Percentiles rank a stretch among this genome's conserved stretches.
phyloP scores from a whole-genome alignment of 1,139 yeast genomes.

The Suhomyces bokatorum region DNA sequence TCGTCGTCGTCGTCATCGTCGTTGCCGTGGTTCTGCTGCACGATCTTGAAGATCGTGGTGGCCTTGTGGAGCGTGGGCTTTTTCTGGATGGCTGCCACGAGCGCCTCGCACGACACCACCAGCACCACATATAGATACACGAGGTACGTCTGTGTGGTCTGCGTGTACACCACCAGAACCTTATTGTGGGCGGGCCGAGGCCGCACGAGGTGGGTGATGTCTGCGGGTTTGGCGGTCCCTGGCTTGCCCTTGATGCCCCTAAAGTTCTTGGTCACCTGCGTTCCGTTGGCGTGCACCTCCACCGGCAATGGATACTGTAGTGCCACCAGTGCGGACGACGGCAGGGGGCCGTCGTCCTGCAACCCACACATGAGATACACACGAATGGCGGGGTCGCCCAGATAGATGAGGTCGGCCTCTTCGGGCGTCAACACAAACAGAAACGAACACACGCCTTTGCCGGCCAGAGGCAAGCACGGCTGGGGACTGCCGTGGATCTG shows the following conservation, averaged over 20 bases:
- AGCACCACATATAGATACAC: constrained; percentile 57
- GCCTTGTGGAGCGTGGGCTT: constrained; percentile 50
- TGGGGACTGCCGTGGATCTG: constrained; percentile 50
- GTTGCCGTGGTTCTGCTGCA: constrained; percentile 31
- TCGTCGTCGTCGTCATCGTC: constrained; percentile 40
- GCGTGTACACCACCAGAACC: constrained; percentile 54
- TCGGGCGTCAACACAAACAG: constrained; percentile 41
- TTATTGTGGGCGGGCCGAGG: constrained; percentile 33
- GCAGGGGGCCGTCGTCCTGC: constrained; percentile 23
- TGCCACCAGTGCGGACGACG: constrained; percentile 36
- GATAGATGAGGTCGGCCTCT: constrained; percentile 33
- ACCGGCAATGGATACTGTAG: constrained; percentile 61
- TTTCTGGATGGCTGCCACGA: constrained; percentile 25
- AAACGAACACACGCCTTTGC: constrained; percentile 42
- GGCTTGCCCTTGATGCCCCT: constrained; percentile 61
- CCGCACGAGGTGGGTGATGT: constrained; percentile 50
- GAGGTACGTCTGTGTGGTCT: constrained; percentile 45
- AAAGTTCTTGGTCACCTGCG: constrained; percentile 47
- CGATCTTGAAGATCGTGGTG: constrained; percentile 46
- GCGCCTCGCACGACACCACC: constrained; percentile 38
- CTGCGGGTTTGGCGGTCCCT: constrained; percentile 70
- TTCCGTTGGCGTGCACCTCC: constrained; percentile 54
- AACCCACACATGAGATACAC: constrained; percentile 52
- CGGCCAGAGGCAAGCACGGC: constrained; percentile 30
- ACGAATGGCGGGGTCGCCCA: constrained; percentile 27